phyloP scores from a whole-genome alignment of 2,329 filamentous ascomycete genomes.

The Phaeosphaeriaceae sp. region DNA sequence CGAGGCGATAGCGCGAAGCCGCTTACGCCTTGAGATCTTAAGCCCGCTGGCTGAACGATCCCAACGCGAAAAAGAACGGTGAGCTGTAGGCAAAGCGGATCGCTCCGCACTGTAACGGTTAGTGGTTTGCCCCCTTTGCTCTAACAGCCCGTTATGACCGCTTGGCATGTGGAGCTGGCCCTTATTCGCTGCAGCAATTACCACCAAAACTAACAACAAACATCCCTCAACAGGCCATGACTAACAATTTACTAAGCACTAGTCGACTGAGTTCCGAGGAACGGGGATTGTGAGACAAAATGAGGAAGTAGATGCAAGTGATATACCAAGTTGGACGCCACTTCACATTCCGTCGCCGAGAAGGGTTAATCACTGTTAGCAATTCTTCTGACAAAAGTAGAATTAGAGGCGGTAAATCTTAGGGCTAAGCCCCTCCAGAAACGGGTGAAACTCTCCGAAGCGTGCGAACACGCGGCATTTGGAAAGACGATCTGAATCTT shows the following conservation, averaged over 20 bases:
- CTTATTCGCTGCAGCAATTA: conserved; percentile 27
- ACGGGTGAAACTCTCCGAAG: conserved; percentile 32
- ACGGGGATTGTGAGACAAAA: too few species aligned
- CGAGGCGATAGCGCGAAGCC: conserved; percentile 9
- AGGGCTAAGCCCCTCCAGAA: conserved; percentile 22
- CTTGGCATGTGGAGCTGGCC: conserved; percentile 18
- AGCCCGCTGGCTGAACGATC: conserved; percentile 23
- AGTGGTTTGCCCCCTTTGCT: conserved; percentile 31
- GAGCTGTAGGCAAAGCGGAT: conserved; percentile 34
- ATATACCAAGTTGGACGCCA: too few species aligned
- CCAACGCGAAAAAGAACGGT: conserved; percentile 22
- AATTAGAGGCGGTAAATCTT: conserved; percentile 18
- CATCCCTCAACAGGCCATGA: conserved; percentile 1
- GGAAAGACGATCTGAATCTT: conserved; percentile 15
- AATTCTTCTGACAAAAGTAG: conserved; percentile 12
- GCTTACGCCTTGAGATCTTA: conserved; percentile 12
- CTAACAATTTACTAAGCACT: too few species aligned
- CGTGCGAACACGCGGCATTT: conserved; percentile 11
- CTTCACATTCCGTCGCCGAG: too few species aligned
- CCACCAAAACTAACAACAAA: neutral
- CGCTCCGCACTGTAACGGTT: conserved; percentile 38
- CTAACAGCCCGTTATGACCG: conserved; percentile 17
- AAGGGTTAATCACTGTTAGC: too few species aligned
- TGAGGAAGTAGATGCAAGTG: too few species aligned
- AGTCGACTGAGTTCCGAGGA: too few species aligned